Conservation (phyloP, 345 rosid genomes). For the Odontarrhena argentea region DNA sequence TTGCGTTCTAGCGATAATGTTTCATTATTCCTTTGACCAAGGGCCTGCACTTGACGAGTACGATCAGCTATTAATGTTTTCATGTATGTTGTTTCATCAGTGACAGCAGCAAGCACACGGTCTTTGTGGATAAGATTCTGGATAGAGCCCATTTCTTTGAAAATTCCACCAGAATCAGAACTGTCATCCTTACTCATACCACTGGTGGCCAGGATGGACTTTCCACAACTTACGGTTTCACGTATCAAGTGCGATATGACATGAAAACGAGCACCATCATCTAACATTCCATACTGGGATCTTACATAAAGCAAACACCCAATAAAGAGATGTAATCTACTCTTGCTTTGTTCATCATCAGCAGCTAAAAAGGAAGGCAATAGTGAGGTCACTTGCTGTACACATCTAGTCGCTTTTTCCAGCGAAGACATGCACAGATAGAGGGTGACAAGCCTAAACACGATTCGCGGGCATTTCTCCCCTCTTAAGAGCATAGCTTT, state of each 20-base stretch:
- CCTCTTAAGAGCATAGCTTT: slow-evolving; percentile 96
- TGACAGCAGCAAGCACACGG: slow-evolving; percentile 77
- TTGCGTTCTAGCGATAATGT: slow-evolving; percentile 54
- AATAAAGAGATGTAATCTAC: slow-evolving; percentile 84
- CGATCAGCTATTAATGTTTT: slow-evolving; percentile 69
- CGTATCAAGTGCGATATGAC: slow-evolving; percentile 86
- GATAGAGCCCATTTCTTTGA: slow-evolving; percentile 65
- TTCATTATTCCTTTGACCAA: slow-evolving; percentile 63
- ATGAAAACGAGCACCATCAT: slow-evolving; percentile 93
- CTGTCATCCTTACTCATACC: slow-evolving; percentile 73
- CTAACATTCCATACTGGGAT: slow-evolving; percentile 73
- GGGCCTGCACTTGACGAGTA: slow-evolving; percentile 64
- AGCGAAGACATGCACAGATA: slow-evolving; percentile 82
- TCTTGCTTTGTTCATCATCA: slow-evolving; percentile 94
- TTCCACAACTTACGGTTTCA: slow-evolving; percentile 83
- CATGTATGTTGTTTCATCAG: slow-evolving; percentile 81
- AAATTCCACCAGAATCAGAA: slow-evolving; percentile 60
- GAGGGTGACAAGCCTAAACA: slow-evolving; percentile 76
- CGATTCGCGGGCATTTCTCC: slow-evolving; percentile 88
- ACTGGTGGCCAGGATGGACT: slow-evolving; percentile 75
- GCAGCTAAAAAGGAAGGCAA: slow-evolving; percentile 70
- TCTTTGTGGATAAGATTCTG: slow-evolving; percentile 87
- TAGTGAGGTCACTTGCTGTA: slow-evolving; percentile 76
- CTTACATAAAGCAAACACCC: slow-evolving; percentile 83
- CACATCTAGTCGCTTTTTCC: slow-evolving; percentile 87